Conservation (phyloP, 257 asterid genomes). For the Agastache rugosa region DNA sequence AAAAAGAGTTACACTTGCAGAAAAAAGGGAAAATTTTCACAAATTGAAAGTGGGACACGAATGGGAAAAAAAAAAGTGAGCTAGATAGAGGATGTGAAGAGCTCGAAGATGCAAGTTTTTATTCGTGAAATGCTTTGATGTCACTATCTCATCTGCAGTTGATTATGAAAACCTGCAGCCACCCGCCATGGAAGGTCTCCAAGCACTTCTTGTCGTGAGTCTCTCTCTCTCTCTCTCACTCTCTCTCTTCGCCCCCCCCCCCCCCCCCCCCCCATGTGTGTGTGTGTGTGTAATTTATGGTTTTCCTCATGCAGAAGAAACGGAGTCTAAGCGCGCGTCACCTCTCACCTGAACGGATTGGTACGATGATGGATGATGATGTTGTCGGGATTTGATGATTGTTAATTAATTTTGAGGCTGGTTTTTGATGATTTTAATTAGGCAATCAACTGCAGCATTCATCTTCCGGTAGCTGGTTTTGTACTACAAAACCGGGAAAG, state of each 20-base stretch:
- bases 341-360: conserved; percentile 48
- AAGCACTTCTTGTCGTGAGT: conserved; percentile 65
- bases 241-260: too few species aligned
- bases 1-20: too few species aligned
- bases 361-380: conserved; percentile 42
- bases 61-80: too few species aligned
- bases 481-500: conserved; percentile 66
- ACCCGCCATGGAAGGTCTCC: conserved; percentile 81
- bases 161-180: conserved; percentile 71
- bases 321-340: conserved; percentile 45
- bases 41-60: too few species aligned
- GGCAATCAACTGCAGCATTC: conserved; percentile 57
- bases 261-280: too few species aligned
- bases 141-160: conserved; percentile 46
- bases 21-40: too few species aligned
- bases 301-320: conserved; percentile 49
- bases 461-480: conserved; percentile 69
- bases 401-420: conserved; percentile 20
- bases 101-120: too few species aligned
- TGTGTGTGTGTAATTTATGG: conserved; percentile 8
- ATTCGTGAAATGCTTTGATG: too few species aligned
- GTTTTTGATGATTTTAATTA: conserved; percentile 34
- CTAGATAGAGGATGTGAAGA: too few species aligned
- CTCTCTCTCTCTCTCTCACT: conserved; percentile 29
- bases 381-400: conserved; percentile 16